These are phyloP conservation scores for Populus hybrid DNA, from an alignment of 441 rosid genomes.

Conservation along the genomic window DNA sequence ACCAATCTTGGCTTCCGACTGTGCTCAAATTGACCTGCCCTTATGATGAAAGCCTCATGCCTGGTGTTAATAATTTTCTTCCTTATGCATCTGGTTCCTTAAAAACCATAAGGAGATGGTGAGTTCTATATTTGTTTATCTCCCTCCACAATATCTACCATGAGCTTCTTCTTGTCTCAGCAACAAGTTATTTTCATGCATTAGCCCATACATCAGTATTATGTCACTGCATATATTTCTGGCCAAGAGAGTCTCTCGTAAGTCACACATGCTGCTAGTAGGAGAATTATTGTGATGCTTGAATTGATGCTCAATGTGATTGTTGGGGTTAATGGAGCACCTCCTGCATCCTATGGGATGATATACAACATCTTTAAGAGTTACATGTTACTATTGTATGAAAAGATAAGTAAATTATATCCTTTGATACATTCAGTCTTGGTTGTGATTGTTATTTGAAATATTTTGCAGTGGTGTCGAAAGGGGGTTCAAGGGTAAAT, in stretches of 20 bases:
- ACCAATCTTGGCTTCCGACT: conserved; percentile 94
- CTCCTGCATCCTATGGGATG: not conserved
- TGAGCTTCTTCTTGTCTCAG: not conserved
- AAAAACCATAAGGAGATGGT: conserved; percentile 79
- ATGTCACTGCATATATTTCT: not conserved
- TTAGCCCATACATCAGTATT: not conserved
- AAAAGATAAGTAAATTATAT: not conserved
- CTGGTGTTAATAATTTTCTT: conserved; percentile 24
- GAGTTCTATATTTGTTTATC: conserved; percentile 23
- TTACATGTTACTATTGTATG: not conserved
- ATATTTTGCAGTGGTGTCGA: conserved; percentile 67
- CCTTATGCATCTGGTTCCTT: conserved; percentile 58
- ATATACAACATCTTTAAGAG: not conserved
- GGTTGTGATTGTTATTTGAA: conserved; percentile 3
- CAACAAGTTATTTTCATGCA: not conserved
- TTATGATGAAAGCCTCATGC: conserved; percentile 35
- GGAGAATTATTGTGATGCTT: conserved; percentile 3
- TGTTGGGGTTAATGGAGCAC: not conserved
- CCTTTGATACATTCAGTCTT: not conserved
- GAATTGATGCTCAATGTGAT: not conserved
- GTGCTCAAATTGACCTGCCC: conserved; percentile 65
- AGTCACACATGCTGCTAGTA: not conserved
- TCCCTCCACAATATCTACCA: not conserved
- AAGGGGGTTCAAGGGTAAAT: conserved; percentile 78
- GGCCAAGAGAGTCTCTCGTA: not conserved